Evolutionary conservation across 176 grass and related monocot genomes (phyloP), one percentile per base, ranked within the genome.

Genomic region (Musa troglodytarum): DNA sequence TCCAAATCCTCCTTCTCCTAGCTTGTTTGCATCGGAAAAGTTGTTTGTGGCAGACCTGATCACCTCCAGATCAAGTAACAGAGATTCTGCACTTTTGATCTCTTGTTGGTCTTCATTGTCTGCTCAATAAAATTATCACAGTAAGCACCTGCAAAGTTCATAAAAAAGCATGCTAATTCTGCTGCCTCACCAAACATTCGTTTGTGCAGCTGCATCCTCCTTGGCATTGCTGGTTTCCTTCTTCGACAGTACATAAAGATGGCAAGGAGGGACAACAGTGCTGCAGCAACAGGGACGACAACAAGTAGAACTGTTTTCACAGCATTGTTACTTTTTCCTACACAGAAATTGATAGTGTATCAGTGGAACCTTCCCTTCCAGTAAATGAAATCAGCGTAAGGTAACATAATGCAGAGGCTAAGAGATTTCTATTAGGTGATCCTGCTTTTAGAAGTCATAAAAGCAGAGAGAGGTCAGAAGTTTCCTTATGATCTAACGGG

Each of bases 1-100:
- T 63, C 89, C 86, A 76, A 92, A 92, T 61, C 89, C 89, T 53
- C 89, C 86, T 11, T 83, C 86, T 2, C 89, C 86, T 8, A 92
- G 83, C 50, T 92, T 92, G 26, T 92, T 92, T 19, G 77, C 52
- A 61, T 77, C 75, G 1, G 86, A 88, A 83, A 92, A 92, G 83
- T 83, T 78, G 57, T 88, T 75, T 11, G 89, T 88, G 16, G 89
- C 86, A 50, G 65, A 71, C 19, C 74, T 71, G 74, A 86, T 88
- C n/a, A 78, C 76, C 20, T 54, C 78, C 24, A 86, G 54, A 80
- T 90, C 85, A 2, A 85, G 85, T 52, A 74, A 50, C 3, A 87
- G 50, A 54, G 72, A 52, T 10, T 71, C 79, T 10, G 67, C 77
- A 24, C 57, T 61, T 58, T 20, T 71, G 21, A 80, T 83, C n/a